Evolutionary conservation across 2,329 filamentous ascomycete genomes (phyloP).

Genomic region (Hawksworthiomyces lignivorus): DNA sequence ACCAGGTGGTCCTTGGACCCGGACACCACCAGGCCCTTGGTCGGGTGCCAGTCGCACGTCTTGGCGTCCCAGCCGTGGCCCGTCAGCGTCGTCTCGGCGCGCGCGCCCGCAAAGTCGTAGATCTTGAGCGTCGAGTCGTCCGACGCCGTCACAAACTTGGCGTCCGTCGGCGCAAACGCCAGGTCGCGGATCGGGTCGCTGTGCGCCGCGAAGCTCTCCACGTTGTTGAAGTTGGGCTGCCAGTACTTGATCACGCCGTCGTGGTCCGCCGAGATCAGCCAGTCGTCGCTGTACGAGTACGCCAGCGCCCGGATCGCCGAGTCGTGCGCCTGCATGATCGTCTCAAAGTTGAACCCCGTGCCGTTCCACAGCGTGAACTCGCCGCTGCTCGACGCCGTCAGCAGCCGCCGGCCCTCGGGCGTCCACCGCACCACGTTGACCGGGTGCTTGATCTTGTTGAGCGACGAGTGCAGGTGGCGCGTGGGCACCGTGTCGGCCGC

Average conservation of each 20-base stretch:
- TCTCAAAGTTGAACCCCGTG: conserved; percentile 98
- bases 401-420: conserved; percentile 80
- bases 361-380: conserved; percentile 99
- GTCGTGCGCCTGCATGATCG: conserved; percentile 97
- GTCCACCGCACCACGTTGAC: conserved; percentile 98
- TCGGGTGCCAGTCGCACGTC: conserved; percentile 94
- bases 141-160: conserved; percentile 92
- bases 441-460: conserved; percentile 97
- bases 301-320: conserved; percentile 72
- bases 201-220: conserved; percentile 88
- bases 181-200: conserved; percentile 84
- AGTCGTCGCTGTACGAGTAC: conserved; percentile 95
- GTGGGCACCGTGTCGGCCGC: conserved; percentile 84
- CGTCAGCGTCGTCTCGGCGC: conserved; percentile 73
- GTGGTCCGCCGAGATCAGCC: conserved; percentile 92
- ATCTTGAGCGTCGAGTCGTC: conserved; percentile 93
- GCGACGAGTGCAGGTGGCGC: conserved; percentile 94
- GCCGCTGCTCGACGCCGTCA: conserved; percentile 92
- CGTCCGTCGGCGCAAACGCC: conserved; percentile 86
- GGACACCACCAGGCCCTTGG: conserved; percentile 87
- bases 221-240: conserved; percentile 98
- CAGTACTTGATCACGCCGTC: conserved; percentile 96
- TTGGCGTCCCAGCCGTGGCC: conserved; percentile 99
- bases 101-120: conserved; percentile 85
- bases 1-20: conserved; percentile 97